Base-by-base conservation (phyloP, 2,329 filamentous ascomycete genomes). In the Aspergillus sp. region DNA sequence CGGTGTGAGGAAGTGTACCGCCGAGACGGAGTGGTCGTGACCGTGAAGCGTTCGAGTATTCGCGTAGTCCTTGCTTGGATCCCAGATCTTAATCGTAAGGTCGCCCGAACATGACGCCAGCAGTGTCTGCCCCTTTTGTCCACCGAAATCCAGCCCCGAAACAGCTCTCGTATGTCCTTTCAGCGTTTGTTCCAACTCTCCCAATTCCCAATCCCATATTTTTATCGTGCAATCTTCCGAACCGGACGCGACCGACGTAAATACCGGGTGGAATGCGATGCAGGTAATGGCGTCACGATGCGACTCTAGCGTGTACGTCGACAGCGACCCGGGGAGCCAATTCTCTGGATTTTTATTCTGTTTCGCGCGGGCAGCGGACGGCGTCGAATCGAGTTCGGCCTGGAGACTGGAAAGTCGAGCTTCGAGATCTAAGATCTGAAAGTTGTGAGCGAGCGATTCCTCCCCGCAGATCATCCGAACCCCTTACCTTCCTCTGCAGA, bases 181-280 rank as follows among this genome's bases (percentile, higher is more conserved):
- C 57, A 97, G 85, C 0, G 93, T 97, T 64, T 89, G 83, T 76
- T 97, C 93, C 5, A 96, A 82, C 77, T 97, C 93, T 50, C 93
- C 93, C 19, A 95, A 80, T 72, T 97, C 93, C 90, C 92, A 97
- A 73, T 97, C 93, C 93, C 93, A 97, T 58, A 97, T 93, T 73
- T 97, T 97, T 77, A 97, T 96, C 6, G 91, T 96, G 61, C 87
- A 91, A 76, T 97, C 93, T 76, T 97, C 93, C 4, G 92, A 96
- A 17, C 91, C 93, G 0, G 92, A 95, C 7, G 93, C 93, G n/a
- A 97, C 82, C 2, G 91, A 93, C 5, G 92, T 93, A 78, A 96
- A 97, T 30, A 93, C 83, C 0, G 93, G 93, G 72, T 97, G 93
- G 72, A 97, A 97, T 9, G 93, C 93, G 61, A 97, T 87, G 71